These are phyloP conservation scores for Paramecium pentaurelia DNA, from an alignment of 73 alveolate species.

Conservation along the genomic window DNA sequence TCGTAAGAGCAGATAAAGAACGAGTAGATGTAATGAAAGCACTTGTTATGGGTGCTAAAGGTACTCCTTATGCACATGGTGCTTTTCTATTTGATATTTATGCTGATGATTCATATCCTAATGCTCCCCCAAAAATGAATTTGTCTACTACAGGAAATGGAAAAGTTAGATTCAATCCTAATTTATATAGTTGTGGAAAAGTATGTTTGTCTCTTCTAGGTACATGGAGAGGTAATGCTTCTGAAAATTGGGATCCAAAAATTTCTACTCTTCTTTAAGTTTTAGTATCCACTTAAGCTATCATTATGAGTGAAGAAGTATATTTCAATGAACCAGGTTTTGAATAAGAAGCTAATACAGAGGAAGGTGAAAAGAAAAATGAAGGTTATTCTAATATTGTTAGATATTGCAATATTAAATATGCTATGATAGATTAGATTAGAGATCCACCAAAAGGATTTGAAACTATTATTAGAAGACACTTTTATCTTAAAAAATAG, in stretches of 20 bases:
- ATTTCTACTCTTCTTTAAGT: slow-evolving; percentile 94
- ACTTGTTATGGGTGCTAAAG: slow-evolving; percentile 91
- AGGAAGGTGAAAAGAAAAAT: slow-evolving; percentile 93
- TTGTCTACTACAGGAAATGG: slow-evolving; percentile 94
- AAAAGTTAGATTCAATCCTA: slow-evolving; percentile 93
- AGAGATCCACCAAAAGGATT: slow-evolving; percentile 94
- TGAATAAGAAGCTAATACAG: slow-evolving; percentile 94
- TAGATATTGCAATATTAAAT: slow-evolving; percentile 90
- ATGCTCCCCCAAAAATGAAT: slow-evolving; percentile 91
- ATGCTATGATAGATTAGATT: slow-evolving; percentile 93
- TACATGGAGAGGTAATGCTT: slow-evolving; percentile 97
- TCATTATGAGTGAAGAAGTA: slow-evolving; percentile 95
- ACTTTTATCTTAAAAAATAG: slow-evolving; percentile 89
- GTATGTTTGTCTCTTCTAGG: slow-evolving; percentile 95
- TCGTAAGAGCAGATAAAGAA: slow-evolving; percentile 90
- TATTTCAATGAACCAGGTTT: slow-evolving; percentile 98
- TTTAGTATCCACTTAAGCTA: slow-evolving; percentile 88
- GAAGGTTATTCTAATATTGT: slow-evolving; percentile 96
- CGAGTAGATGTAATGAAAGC: slow-evolving; percentile 96
- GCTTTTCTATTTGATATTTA: slow-evolving; percentile 92
- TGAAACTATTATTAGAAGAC: slow-evolving; percentile 89
- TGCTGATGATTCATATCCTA: slow-evolving; percentile 91
- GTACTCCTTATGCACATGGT: slow-evolving; percentile 98
- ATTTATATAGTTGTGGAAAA: slow-evolving; percentile 94
- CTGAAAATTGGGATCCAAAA: slow-evolving; percentile 99